Percentiles rank a stretch among this genome's conserved stretches.
Evolutionary conservation across 768 basidiomycete genomes (phyloP).

Genomic region (Rhodocollybia butyracea): DNA sequence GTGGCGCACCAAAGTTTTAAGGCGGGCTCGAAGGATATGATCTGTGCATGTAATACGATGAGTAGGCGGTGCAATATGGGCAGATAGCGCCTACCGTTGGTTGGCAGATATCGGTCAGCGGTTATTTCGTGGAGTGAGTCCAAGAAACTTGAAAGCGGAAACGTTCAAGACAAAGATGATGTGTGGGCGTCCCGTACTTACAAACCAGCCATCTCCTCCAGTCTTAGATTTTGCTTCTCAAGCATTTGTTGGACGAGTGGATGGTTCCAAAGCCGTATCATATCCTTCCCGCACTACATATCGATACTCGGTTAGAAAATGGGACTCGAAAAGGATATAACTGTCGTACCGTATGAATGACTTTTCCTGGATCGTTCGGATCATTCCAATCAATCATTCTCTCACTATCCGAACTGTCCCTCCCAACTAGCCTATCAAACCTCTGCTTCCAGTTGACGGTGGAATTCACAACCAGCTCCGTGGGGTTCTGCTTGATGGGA

Average conservation of each 20-base stretch:
- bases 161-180: not conserved
- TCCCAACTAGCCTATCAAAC: conserved; percentile 34
- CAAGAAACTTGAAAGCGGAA: conserved; percentile 51
- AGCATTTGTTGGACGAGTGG: conserved; percentile 49
- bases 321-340: not conserved
- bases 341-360: conserved; percentile 40
- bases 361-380: conserved; percentile 51
- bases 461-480: conserved; percentile 55
- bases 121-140: conserved; percentile 65
- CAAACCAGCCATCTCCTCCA: conserved; percentile 75
- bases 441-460: conserved; percentile 46
- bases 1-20: conserved; percentile 50
- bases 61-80: not conserved
- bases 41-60: conserved; percentile 34
- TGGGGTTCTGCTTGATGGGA: conserved; percentile 24
- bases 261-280: conserved; percentile 63
- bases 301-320: not conserved
- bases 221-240: conserved; percentile 47
- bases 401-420: conserved; percentile 25
- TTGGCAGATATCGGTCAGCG: conserved; percentile 56
- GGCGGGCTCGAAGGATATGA: conserved; percentile 67
- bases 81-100: conserved; percentile 56
- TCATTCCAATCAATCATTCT: conserved; percentile 40
- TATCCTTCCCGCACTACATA: conserved; percentile 51
- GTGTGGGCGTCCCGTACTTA: conserved; percentile 31